Conservation (phyloP, 1,284 basidiomycete species). For the Apiotrichum porosum region DNA sequence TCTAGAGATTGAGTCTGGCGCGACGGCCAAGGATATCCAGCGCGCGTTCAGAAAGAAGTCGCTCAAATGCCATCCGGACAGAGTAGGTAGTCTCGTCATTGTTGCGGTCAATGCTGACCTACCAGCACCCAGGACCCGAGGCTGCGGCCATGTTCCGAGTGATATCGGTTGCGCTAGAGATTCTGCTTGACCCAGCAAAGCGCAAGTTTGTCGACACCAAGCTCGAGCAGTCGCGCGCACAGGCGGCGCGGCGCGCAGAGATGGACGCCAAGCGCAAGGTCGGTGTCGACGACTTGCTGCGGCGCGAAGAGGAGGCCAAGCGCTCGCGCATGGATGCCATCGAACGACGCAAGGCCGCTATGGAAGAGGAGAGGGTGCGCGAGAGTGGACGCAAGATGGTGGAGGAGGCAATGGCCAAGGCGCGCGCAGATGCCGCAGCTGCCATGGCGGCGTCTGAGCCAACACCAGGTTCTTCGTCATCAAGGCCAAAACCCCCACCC, state of each 20-base stretch:
- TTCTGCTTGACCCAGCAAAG: constrained; percentile 75
- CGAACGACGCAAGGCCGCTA: constrained; percentile 48
- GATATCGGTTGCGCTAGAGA: constrained; percentile 76
- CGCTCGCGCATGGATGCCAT: constrained; percentile 58
- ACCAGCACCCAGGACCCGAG: constrained; percentile 22
- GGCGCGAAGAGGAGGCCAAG: constrained; percentile 69
- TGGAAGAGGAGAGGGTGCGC: constrained; percentile 66
- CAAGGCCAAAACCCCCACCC: constrained; percentile 12
- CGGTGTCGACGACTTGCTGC: constrained; percentile 74
- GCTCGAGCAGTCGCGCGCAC: constrained; percentile 64
- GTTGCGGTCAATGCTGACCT: neutral
- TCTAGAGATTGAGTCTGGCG: constrained; percentile 61
- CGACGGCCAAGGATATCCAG: constrained; percentile 76
- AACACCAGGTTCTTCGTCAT: neutral
- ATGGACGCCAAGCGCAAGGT: constrained; percentile 74
- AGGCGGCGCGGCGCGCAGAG: constrained; percentile 65
- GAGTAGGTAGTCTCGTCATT: constrained; percentile 55
- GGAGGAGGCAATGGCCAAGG: constrained; percentile 52
- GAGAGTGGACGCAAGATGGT: constrained; percentile 68
- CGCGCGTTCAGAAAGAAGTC: constrained; percentile 77
- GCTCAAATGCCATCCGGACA: constrained; percentile 82
- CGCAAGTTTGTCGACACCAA: constrained; percentile 78
- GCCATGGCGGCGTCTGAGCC: constrained; percentile 6
- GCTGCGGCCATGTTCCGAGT: constrained; percentile 78
- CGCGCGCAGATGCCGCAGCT: constrained; percentile 22